phyloP scores from a whole-genome alignment of 768 basidiomycete genomes.

The Termitomyces sp. region DNA sequence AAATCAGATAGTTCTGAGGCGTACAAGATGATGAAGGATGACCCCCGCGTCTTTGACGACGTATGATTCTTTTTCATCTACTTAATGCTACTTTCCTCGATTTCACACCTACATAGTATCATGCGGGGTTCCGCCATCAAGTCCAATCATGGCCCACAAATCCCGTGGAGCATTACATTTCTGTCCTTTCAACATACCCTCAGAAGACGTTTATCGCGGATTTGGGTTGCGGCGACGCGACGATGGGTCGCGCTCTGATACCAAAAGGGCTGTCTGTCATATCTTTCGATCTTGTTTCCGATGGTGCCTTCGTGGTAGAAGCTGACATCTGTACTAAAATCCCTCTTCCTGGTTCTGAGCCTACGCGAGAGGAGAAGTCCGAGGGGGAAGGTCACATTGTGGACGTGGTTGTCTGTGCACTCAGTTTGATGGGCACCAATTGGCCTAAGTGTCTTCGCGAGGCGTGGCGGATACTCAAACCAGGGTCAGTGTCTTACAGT shows the following conservation, averaged over 20 bases:
- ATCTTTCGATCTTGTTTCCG: conserved; percentile 79
- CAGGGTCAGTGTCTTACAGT: conserved; percentile 42
- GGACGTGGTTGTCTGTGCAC: conserved; percentile 88
- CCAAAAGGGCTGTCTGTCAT: conserved; percentile 65
- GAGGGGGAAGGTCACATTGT: conserved; percentile 70
- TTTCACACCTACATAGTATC: conserved; percentile 58
- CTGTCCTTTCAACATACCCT: conserved; percentile 58
- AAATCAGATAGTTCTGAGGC: conserved; percentile 77
- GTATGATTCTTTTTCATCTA: conserved; percentile 34
- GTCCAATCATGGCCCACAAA: conserved; percentile 93
- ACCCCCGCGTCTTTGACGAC: conserved; percentile 78
- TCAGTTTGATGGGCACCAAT: conserved; percentile 96
- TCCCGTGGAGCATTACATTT: conserved; percentile 81
- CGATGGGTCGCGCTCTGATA: conserved; percentile 69
- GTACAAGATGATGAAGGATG: conserved; percentile 75
- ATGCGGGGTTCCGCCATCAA: conserved; percentile 86
- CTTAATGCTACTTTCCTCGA: background rate
- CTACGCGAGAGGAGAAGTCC: conserved; percentile 28
- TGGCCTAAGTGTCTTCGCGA: conserved; percentile 92
- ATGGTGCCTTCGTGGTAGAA: conserved; percentile 71
- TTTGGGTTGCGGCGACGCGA: conserved; percentile 93
- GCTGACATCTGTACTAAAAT: conserved; percentile 82
- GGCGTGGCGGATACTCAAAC: conserved; percentile 80
- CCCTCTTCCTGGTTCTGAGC: conserved; percentile 81
- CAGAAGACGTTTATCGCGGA: conserved; percentile 76